A percentile compares a stretch with the other conserved stretches of the same genome.
Evolutionary conservation across 768 basidiomycete genomes (phyloP).

Genomic region (Phanerochaete carnosa): DNA sequence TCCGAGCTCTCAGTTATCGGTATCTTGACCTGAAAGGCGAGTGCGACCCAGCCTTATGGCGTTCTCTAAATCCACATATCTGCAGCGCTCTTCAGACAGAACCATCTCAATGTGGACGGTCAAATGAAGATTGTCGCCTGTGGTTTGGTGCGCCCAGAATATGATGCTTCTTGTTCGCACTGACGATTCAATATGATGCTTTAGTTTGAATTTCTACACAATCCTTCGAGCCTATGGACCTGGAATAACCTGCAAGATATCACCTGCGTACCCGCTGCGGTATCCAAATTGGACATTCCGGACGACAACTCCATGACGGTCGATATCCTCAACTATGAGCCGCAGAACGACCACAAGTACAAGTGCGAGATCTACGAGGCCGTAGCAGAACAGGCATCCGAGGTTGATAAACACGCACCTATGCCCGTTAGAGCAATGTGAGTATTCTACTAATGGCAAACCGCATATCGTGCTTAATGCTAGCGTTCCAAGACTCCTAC

Average conservation of each 20-base stretch:
- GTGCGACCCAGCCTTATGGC: not conserved
- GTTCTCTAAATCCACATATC: no score
- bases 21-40: constrained; percentile 13
- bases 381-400: not conserved
- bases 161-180: not conserved
- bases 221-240: constrained; percentile 9
- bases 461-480: not conserved
- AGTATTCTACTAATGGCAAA: not conserved
- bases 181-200: not conserved
- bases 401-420: not conserved
- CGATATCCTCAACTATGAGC: constrained; percentile 6
- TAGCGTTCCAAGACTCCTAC: constrained; percentile 1
- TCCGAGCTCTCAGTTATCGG: constrained; percentile 14
- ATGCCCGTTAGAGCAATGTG: constrained; percentile 15
- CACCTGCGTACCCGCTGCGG: not conserved
- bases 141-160: constrained; percentile 20
- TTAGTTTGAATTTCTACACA: constrained; percentile 15
- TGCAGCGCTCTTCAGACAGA: constrained; percentile 10
- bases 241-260: constrained; percentile 7
- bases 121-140: constrained; percentile 19
- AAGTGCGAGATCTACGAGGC: constrained; percentile 13
- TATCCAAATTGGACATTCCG: not conserved
- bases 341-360: constrained; percentile 10
- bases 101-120: constrained; percentile 12
- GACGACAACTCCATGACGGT: not conserved